Percentiles rank a stretch among this genome's conserved stretches.
These are phyloP conservation scores for Botrytis pseudocinerea DNA, from an alignment of 2,329 filamentous ascomycete species.

Conservation along the genomic window DNA sequence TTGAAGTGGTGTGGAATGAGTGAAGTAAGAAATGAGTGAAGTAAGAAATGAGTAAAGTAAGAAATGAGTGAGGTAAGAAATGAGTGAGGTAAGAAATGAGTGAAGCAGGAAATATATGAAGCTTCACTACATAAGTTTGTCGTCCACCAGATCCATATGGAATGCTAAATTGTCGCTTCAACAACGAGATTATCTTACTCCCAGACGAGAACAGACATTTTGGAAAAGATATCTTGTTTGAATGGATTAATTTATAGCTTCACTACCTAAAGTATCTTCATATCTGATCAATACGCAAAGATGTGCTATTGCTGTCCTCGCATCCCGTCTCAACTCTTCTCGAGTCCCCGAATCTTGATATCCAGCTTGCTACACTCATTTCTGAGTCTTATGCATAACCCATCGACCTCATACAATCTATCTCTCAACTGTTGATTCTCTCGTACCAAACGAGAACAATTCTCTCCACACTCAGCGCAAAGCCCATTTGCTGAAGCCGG, in stretches of 20 bases:
- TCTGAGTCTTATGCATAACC: conserved; percentile 6
- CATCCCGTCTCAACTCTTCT: not conserved
- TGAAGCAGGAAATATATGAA: not conserved
- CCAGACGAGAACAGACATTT: not conserved
- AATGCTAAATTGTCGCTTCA: not conserved
- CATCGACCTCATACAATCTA: conserved; percentile 2
- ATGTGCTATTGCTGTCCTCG: not conserved
- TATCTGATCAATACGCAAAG: not conserved
- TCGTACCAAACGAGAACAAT: not conserved
- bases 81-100: no score
- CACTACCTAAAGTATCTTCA: not conserved
- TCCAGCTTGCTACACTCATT: conserved; percentile 4
- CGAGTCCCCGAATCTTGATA: not conserved
- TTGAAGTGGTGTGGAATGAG: not conserved
- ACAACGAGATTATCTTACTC: not conserved
- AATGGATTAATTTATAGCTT: not conserved
- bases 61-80: not conserved
- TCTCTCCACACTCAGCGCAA: not conserved
- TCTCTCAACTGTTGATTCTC: conserved; percentile 2
- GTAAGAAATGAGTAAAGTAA: not conserved
- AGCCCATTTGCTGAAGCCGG: not conserved
- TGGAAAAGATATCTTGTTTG: not conserved
- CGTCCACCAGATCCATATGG: not conserved
- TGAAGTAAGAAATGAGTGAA: not conserved
- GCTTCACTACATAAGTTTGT: not conserved